Evolutionary conservation across 2,329 filamentous ascomycete species (phyloP).

Genomic region (Aschersonia sp.): DNA sequence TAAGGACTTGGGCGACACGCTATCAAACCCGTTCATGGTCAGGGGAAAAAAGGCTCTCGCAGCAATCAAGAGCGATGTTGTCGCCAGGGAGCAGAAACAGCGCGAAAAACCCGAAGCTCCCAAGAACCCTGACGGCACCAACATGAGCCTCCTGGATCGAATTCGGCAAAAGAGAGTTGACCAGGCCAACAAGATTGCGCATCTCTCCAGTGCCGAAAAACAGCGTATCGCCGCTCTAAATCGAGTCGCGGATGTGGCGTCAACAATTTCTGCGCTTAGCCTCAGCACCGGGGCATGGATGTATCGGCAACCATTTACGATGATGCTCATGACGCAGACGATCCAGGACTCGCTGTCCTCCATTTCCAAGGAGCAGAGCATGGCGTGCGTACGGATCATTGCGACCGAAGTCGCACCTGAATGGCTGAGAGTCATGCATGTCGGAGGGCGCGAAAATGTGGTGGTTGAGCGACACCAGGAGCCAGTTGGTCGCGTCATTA

Average conservation of each 20-base stretch:
- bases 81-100: constrained; percentile 31
- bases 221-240: constrained; percentile 50
- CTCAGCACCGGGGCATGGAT: constrained; percentile 32
- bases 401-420: constrained; percentile 39
- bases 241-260: constrained; percentile 51
- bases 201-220: constrained; percentile 41
- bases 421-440: constrained; percentile 37
- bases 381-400: constrained; percentile 33
- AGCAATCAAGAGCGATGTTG: constrained; percentile 50
- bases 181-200: constrained; percentile 38
- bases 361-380: constrained; percentile 36
- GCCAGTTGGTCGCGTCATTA: constrained; percentile 21
- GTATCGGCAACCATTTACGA: constrained; percentile 48
- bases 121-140: constrained; percentile 26
- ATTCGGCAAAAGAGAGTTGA: constrained; percentile 56
- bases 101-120: constrained; percentile 5
- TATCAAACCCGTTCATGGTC: constrained; percentile 40
- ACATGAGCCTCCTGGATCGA: constrained; percentile 61
- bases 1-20: constrained; percentile 17
- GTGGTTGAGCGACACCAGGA: constrained; percentile 34
- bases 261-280: constrained; percentile 52
- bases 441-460: constrained; percentile 40
- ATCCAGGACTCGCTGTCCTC: constrained; percentile 52
- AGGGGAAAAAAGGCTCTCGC: constrained; percentile 57
- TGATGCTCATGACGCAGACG: constrained; percentile 47